These are phyloP conservation scores for Themeda triandra DNA, from an alignment of 176 grass and related monocot genomes.

Conservation along the genomic window DNA sequence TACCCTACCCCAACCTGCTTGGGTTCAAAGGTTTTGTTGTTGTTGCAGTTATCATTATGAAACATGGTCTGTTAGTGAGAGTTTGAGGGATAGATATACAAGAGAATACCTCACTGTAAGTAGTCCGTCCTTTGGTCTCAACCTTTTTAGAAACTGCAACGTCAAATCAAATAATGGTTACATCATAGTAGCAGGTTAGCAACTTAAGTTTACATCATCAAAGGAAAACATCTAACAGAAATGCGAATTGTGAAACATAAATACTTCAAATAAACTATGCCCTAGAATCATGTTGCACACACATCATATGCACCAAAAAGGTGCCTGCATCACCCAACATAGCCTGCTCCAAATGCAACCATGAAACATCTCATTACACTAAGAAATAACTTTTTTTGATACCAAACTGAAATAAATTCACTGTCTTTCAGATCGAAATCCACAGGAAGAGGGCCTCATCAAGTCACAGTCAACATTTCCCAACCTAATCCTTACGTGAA, in stretches of 20 bases:
- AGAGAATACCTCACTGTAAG: constrained; percentile 80
- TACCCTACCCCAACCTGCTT: background rate
- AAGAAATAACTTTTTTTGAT: background rate
- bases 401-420: background rate
- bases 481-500: background rate
- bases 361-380: background rate
- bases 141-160: constrained; percentile 94
- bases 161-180: constrained; percentile 16
- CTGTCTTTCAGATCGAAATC: background rate
- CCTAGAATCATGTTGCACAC: background rate
- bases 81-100: background rate
- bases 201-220: constrained; percentile 2
- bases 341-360: constrained; percentile 6
- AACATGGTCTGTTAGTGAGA: background rate
- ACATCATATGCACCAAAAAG: constrained; percentile 3
- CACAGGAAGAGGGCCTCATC: background rate
- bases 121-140: constrained; percentile 86
- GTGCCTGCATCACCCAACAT: constrained; percentile 16
- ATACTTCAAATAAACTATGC: background rate
- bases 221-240: constrained; percentile 5
- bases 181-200: constrained; percentile 8
- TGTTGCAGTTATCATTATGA: background rate
- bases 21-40: background rate
- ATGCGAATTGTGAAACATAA: background rate
- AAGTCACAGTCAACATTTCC: background rate